phyloP scores from a whole-genome alignment of 2,329 filamentous ascomycete species.

The Colletotrichum sp. region DNA sequence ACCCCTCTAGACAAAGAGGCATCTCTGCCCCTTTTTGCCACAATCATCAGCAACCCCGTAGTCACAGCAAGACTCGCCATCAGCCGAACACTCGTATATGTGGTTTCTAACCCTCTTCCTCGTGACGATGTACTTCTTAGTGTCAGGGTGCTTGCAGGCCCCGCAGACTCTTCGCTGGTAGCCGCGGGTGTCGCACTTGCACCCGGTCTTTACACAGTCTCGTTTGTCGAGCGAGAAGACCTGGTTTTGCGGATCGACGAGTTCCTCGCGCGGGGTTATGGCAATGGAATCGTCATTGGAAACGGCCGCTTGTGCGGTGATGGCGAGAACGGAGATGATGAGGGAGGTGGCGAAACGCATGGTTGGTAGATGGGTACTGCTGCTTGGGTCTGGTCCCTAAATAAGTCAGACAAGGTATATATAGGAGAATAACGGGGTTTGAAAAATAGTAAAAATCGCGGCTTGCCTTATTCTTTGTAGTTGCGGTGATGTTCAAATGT shows the following conservation, averaged over 20 bases:
- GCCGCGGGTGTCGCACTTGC: conserved; percentile 25
- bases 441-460: too few species aligned
- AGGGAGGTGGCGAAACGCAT: conserved; percentile 15
- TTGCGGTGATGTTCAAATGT: too few species aligned
- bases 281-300: not conserved
- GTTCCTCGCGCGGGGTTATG: not conserved
- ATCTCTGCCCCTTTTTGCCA: not conserved
- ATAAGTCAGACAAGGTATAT: too few species aligned
- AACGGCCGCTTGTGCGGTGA: not conserved
- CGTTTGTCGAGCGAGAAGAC: conserved; percentile 7
- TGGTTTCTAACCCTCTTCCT: conserved; percentile 23
- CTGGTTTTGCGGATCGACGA: not conserved
- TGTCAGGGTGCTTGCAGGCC: conserved; percentile 24
- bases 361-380: not conserved
- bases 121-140: conserved; percentile 20
- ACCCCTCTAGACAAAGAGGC: not conserved
- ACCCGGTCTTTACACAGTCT: conserved; percentile 25
- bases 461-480: too few species aligned
- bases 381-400: too few species aligned
- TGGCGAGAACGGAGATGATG: not conserved
- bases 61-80: conserved; percentile 23
- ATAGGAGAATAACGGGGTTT: too few species aligned
- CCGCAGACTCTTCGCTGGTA: conserved; percentile 26
- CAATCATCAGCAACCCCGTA: conserved; percentile 26
- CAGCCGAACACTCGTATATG: conserved; percentile 27